These are phyloP conservation scores for Botrytis cinerea DNA, from an alignment of 2,329 filamentous ascomycete genomes.

Conservation along the genomic window DNA sequence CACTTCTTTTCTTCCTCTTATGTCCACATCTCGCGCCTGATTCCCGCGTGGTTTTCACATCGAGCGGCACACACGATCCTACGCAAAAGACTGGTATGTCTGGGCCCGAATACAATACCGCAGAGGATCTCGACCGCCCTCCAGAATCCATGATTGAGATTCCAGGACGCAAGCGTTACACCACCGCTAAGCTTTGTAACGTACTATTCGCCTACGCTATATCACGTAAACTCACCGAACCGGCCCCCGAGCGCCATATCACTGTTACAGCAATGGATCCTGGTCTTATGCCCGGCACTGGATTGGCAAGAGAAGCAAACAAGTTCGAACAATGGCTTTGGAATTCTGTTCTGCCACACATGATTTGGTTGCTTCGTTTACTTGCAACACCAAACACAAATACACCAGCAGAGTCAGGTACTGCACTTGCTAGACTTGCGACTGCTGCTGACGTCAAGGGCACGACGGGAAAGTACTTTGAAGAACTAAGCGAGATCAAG, in stretches of 20 bases:
- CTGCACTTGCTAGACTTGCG: conserved; percentile 46
- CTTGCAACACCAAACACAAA: conserved; percentile 45
- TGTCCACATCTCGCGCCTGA: conserved; percentile 44
- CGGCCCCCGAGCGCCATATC: conserved; percentile 37
- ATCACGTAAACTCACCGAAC: conserved; percentile 41
- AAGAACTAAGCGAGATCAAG: conserved; percentile 45
- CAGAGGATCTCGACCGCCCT: conserved; percentile 49
- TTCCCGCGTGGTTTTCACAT: conserved; percentile 49
- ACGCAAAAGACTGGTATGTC: conserved; percentile 39
- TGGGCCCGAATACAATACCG: conserved; percentile 45
- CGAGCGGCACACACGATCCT: conserved; percentile 52
- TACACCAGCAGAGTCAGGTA: conserved; percentile 45
- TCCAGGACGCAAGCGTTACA: conserved; percentile 46
- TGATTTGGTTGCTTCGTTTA: conserved; percentile 44
- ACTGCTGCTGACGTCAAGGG: conserved; percentile 41
- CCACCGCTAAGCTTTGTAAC: conserved; percentile 51
- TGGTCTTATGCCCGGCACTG: conserved; percentile 52
- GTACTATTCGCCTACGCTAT: conserved; percentile 52
- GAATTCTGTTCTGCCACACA: conserved; percentile 42
- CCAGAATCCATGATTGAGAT: conserved; percentile 30
- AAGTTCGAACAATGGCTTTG: conserved; percentile 42
- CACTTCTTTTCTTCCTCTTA: conserved; percentile 52
- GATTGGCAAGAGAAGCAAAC: conserved; percentile 44
- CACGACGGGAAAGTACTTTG: conserved; percentile 48
- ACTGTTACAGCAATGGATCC: conserved; percentile 50